Conservation (phyloP, 2,329 filamentous ascomycete genomes). For the Hansfordia pulvinata region DNA sequence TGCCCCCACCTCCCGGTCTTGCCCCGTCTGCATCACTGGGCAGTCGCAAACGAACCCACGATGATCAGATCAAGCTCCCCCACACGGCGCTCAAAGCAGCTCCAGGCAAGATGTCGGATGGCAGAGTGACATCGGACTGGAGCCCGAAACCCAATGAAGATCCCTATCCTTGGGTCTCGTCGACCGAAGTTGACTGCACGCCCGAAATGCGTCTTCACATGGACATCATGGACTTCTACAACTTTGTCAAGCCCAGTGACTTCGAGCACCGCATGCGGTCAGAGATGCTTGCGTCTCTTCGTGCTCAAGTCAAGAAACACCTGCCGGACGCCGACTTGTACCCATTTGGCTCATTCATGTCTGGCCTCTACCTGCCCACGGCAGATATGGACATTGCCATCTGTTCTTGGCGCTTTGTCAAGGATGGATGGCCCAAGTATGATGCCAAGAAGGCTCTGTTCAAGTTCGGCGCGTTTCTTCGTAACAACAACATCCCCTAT, state of each 20-base stretch:
- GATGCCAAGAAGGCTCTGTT: slow-evolving; percentile 42
- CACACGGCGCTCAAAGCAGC: slow-evolving; percentile 38
- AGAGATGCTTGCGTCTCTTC: slow-evolving; percentile 58
- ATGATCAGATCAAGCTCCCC: slow-evolving; percentile 51
- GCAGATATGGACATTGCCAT: slow-evolving; percentile 93
- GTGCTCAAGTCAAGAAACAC: slow-evolving; percentile 38
- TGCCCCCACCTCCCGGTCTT: slow-evolving; percentile 13
- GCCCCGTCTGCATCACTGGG: slow-evolving; percentile 35
- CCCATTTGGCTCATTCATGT: slow-evolving; percentile 89
- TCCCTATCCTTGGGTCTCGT: slow-evolving; percentile 48
- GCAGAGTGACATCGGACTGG: slow-evolving; percentile 40
- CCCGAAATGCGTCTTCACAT: slow-evolving; percentile 60
- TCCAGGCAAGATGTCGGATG: slow-evolving; percentile 33
- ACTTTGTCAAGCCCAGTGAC: slow-evolving; percentile 62
- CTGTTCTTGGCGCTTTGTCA: slow-evolving; percentile 44
- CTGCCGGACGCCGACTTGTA: slow-evolving; percentile 51
- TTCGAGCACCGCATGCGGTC: slow-evolving; percentile 68
- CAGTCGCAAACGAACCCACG: slow-evolving; percentile 60
- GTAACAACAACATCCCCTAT: slow-evolving; percentile 40
- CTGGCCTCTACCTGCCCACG: slow-evolving; percentile 55
- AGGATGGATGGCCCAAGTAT: slow-evolving; percentile 33
- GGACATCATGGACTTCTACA: slow-evolving; percentile 80
- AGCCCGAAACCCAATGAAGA: slow-evolving; percentile 24
- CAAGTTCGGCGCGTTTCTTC: slow-evolving; percentile 48
- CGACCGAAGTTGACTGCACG: slow-evolving; percentile 41